These are phyloP conservation scores for Trapa incisa DNA, from an alignment of 345 rosid genomes.

Conservation along the genomic window DNA sequence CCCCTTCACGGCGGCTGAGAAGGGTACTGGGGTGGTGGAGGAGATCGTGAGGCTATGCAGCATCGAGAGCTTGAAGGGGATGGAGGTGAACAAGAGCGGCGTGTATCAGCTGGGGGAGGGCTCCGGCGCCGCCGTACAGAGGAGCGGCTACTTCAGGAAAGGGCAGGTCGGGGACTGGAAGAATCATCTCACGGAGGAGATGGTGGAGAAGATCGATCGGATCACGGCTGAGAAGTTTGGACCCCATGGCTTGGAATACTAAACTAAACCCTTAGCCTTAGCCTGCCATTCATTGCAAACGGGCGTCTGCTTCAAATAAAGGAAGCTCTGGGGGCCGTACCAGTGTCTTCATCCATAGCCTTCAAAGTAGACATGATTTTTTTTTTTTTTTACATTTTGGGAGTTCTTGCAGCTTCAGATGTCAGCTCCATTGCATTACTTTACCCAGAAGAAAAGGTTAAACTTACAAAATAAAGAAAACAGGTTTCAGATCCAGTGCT, in stretches of 20 bases:
- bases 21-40: slow-evolving; percentile 4
- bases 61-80: slow-evolving; percentile 14
- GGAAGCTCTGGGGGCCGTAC: no score
- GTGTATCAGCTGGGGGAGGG: slow-evolving; percentile 3
- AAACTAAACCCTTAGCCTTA: background rate
- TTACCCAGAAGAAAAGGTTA: no score
- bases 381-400: no score
- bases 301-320: no score
- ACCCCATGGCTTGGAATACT: slow-evolving; percentile 13
- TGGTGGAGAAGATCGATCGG: slow-evolving; percentile 16
- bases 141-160: slow-evolving; percentile 10
- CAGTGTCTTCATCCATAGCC: no score
- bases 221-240: slow-evolving; percentile 13
- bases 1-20: slow-evolving; percentile 14
- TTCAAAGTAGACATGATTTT: no score
- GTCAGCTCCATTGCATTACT: no score
- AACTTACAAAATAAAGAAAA: no score
- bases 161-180: slow-evolving; percentile 18
- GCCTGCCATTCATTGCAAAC: background rate
- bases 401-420: no score
- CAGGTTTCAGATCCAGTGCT: no score
- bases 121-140: slow-evolving; percentile 4
- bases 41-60: slow-evolving; percentile 14
- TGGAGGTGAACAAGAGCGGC: slow-evolving; percentile 18
- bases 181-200: slow-evolving; percentile 13